A percentile compares a stretch with the other conserved stretches of the same genome.
These are phyloP conservation scores for Mallotus nudiflorus DNA, from an alignment of 345 rosid species.

Conservation along the genomic window DNA sequence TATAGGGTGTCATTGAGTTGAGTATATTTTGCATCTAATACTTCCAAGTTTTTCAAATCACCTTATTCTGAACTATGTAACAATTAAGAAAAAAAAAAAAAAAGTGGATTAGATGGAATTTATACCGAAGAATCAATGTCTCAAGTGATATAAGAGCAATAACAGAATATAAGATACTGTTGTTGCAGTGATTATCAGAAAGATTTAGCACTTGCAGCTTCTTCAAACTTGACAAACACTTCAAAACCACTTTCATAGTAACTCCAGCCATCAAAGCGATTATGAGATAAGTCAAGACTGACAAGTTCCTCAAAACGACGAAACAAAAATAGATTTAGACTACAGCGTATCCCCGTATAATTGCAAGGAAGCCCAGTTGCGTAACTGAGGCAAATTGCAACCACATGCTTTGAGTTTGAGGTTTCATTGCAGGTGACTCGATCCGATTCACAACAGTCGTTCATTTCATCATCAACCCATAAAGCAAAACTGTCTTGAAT, in stretches of 20 bases:
- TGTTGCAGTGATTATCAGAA: background rate
- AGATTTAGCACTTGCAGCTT: background rate
- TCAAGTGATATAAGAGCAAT: background rate
- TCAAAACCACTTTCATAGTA: background rate
- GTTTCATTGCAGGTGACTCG: conserved; percentile 16
- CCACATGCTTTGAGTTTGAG: background rate
- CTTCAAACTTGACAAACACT: background rate
- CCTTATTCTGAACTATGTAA: background rate
- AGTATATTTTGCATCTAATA: background rate
- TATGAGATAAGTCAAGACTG: conserved; percentile 6
- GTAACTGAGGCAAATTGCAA: background rate
- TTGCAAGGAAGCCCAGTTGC: background rate
- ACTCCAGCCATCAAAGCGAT: background rate
- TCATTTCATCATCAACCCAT: conserved; percentile 19
- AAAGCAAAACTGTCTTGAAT: background rate
- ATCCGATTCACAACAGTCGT: conserved; percentile 17
- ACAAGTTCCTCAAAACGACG: conserved; percentile 13
- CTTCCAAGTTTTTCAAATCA: background rate
- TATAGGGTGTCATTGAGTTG: background rate
- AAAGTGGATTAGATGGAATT: background rate
- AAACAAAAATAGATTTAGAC: conserved; percentile 14
- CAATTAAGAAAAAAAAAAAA: background rate
- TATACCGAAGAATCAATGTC: background rate
- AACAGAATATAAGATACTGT: background rate
- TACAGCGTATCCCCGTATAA: background rate